Evolutionary conservation across 1,284 basidiomycete species (phyloP).

Genomic region (Ustilago xerochloae): DNA sequence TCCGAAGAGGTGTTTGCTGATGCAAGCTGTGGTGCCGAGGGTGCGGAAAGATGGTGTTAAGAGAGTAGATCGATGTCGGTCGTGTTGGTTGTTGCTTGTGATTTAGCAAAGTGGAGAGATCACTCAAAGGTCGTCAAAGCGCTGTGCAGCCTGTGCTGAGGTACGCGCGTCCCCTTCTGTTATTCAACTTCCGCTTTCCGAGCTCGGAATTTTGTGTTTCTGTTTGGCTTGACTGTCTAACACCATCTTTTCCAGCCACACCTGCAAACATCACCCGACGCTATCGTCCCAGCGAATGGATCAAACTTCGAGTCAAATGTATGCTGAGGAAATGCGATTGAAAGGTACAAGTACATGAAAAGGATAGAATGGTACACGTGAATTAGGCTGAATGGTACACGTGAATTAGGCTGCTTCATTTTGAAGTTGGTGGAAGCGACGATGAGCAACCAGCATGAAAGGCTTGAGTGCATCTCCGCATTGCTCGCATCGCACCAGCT

Average conservation of each 20-base stretch:
- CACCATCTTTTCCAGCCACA: too few species aligned
- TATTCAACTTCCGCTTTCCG: slow-evolving; percentile 3
- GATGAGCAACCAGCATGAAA: slow-evolving; percentile 28
- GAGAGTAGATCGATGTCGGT: neutral
- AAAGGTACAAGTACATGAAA: neutral
- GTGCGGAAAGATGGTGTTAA: neutral
- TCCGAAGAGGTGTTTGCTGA: neutral
- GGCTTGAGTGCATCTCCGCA: slow-evolving; percentile 16
- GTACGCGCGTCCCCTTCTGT: slow-evolving; percentile 7
- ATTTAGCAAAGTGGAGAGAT: slow-evolving; percentile 14
- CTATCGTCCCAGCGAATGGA: too few species aligned
- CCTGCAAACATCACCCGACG: too few species aligned
- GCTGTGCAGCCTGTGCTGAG: neutral
- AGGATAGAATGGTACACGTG: neutral
- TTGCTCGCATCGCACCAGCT: slow-evolving; percentile 8
- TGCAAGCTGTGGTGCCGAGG: neutral
- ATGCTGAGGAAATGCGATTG: too few species aligned
- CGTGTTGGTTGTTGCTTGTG: neutral
- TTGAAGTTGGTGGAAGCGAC: slow-evolving; percentile 27
- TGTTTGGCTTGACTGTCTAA: too few species aligned
- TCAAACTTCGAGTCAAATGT: too few species aligned
- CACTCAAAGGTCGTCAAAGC: slow-evolving; percentile 8
- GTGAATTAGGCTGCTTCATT: neutral
- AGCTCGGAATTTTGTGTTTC: too few species aligned
- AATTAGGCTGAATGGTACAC: neutral